These are phyloP conservation scores for Coriaria nepalensis DNA, from an alignment of 306 rosid species.

Conservation along the genomic window DNA sequence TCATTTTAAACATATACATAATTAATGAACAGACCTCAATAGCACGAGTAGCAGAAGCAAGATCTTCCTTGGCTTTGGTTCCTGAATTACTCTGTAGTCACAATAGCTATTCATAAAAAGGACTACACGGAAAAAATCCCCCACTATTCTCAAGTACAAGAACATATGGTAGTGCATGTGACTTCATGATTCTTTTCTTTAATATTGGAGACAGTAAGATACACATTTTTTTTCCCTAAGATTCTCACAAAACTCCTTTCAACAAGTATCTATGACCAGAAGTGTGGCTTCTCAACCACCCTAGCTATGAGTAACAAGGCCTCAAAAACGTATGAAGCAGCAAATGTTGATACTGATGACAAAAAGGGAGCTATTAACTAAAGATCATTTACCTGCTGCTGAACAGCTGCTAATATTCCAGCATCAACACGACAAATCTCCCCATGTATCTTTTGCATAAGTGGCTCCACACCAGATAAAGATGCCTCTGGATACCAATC, in stretches of 20 bases:
- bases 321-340: background rate
- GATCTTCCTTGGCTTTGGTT: slow-evolving; percentile 95
- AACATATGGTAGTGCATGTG: background rate
- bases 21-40: slow-evolving; percentile 47
- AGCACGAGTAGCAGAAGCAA: slow-evolving; percentile 86
- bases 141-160: slow-evolving; percentile 2
- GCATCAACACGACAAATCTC: slow-evolving; percentile 94
- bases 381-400: slow-evolving; percentile 57
- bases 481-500: slow-evolving; percentile 53
- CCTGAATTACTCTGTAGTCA: slow-evolving; percentile 87
- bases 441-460: slow-evolving; percentile 88
- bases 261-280: too few relatives aligned
- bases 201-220: too few relatives aligned
- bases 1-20: background rate
- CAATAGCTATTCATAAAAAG: slow-evolving; percentile 18
- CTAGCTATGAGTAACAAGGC: too few relatives aligned
- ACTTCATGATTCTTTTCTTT: background rate
- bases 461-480: slow-evolving; percentile 83
- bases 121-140: background rate
- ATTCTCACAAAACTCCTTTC: too few relatives aligned
- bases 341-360: background rate
- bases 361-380: background rate
- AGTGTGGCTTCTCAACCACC: too few relatives aligned
- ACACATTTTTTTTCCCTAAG: too few relatives aligned
- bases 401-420: slow-evolving; percentile 84